Percentiles rank a stretch among this genome's conserved stretches.
Conservation (phyloP, 2,329 filamentous ascomycete species). For the Truncatella angustata region DNA sequence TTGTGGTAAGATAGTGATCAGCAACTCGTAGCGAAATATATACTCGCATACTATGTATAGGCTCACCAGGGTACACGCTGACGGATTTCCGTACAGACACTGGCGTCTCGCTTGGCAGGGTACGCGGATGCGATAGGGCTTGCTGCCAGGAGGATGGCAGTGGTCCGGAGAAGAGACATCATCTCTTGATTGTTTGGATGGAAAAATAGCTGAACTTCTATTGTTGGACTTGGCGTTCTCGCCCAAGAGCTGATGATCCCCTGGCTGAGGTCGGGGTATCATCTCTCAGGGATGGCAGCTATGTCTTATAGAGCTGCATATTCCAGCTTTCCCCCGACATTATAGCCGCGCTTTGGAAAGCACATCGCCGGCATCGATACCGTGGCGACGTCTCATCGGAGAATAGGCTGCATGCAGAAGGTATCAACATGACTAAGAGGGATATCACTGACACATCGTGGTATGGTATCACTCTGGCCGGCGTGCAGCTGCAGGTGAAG, state of each 20-base stretch:
- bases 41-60: not conserved
- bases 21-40: not conserved
- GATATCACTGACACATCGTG: too few species aligned
- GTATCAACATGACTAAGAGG: not conserved
- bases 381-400: not conserved
- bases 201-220: too few species aligned
- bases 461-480: too few species aligned
- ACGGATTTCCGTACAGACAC: not conserved
- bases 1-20: not conserved
- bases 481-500: too few species aligned
- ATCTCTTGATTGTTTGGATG: not conserved
- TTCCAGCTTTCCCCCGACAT: too few species aligned
- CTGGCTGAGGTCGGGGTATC: too few species aligned
- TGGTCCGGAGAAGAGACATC: not conserved
- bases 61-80: constrained; percentile 3
- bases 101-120: not conserved
- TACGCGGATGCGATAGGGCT: not conserved
- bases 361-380: not conserved
- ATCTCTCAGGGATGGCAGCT: too few species aligned
- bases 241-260: too few species aligned
- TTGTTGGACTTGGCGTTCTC: too few species aligned
- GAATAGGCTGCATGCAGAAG: not conserved
- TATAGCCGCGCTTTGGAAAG: not conserved
- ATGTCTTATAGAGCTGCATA: too few species aligned
- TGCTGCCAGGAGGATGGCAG: not conserved